Evolutionary conservation across 495 filamentous ascomycete genomes (phyloP), one percentile per base, ranked within the genome.

Genomic region (Pyronema domesticum): DNA sequence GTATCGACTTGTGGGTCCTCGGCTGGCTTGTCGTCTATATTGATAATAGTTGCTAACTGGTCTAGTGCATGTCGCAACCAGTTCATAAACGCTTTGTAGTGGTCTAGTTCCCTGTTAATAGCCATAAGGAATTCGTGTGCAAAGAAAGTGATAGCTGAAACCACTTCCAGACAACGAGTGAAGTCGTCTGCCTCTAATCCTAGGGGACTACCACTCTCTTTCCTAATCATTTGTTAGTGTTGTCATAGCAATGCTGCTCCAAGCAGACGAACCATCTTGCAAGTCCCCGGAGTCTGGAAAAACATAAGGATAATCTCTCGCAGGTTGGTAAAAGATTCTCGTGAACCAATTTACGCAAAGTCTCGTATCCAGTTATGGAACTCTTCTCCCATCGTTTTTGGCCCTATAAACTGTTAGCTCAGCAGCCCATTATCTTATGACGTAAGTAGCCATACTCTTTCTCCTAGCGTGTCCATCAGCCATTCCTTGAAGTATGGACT

Each of bases 331-430:
- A 72, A 39, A 95, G 78, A 64, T 85, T 85, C 62, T 95, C 81
- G 62, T 94, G 89, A 0, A 83, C 77, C 23, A 95, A 70, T 46
- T 78, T 74, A 17, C 85, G 78, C 8, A 98, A 76, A 52, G 76
- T 83, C 51, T 85, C 78, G 23, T 93, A 82, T 4, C 86, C 87
- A 35, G 72, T 74, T 2, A 76, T 73, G 15, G 91, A 80, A 14
- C 85, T 81, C 63, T 91, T 89, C 48, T 95, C 87, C 91, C 91
- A 98, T 53, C 91, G 76, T 68, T 94, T 95, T 61, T 94, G 85
- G 3, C 88, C 87, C 86, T 94, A 55, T 56, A 15, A 17, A 54
- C 5, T 3, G 42, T 9, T 37, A 46, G 69, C n/a, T n/a, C 52
- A 70, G 55, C 52, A 15, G 33, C 14, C 11, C 44, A 14, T 55